Conservation (phyloP, 2,329 filamentous ascomycete species). For the Penicillium sp. region DNA sequence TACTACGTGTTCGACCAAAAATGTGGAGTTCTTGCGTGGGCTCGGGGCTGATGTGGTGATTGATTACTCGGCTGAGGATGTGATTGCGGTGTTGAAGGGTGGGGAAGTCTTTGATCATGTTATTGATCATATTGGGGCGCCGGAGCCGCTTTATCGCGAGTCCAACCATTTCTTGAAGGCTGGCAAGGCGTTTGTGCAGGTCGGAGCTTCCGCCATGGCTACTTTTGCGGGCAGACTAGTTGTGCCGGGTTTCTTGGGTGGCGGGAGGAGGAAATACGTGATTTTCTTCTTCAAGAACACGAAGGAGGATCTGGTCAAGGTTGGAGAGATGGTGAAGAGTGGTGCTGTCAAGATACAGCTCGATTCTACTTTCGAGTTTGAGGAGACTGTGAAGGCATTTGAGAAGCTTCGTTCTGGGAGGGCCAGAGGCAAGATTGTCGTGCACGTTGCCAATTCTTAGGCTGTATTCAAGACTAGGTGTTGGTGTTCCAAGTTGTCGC, state of each 20-base stretch:
- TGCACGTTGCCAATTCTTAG: constrained; percentile 32
- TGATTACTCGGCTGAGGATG: constrained; percentile 56
- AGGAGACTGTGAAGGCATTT: constrained; percentile 59
- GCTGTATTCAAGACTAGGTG: no score
- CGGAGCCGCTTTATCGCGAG: constrained; percentile 53
- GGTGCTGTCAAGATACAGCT: constrained; percentile 60
- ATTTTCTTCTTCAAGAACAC: constrained; percentile 39
- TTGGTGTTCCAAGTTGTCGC: no score
- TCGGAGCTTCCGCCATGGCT: constrained; percentile 44
- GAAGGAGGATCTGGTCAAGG: constrained; percentile 48
- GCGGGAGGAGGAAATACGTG: constrained; percentile 44
- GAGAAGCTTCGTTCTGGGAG: constrained; percentile 58
- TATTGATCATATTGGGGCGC: constrained; percentile 59
- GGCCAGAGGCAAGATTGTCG: constrained; percentile 62
- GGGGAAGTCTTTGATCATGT: constrained; percentile 54
- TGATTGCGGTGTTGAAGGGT: constrained; percentile 49
- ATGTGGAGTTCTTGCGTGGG: constrained; percentile 56
- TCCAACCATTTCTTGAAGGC: constrained; percentile 54
- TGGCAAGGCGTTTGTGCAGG: constrained; percentile 54
- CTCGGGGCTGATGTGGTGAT: constrained; percentile 65
- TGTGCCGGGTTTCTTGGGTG: constrained; percentile 52
- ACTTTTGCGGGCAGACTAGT: constrained; percentile 41
- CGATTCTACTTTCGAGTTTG: constrained; percentile 58
- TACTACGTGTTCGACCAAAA: constrained; percentile 58
- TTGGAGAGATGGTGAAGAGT: constrained; percentile 59